phyloP scores from a whole-genome alignment of 768 basidiomycete species.

The Boletales sp. region DNA sequence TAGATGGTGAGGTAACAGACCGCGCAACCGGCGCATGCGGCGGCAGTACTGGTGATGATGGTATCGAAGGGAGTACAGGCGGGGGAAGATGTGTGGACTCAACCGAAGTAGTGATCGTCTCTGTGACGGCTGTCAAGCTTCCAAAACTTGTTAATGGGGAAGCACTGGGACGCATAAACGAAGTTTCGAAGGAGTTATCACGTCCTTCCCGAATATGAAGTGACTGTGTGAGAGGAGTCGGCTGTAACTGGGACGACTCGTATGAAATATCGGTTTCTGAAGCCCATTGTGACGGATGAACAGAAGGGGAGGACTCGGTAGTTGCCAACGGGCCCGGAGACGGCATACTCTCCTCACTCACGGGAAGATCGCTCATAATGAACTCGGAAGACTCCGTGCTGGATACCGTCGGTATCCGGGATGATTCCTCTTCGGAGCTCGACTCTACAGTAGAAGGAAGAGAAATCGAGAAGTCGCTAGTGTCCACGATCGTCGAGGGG shows the following conservation, averaged over 20 bases:
- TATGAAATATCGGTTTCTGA: constrained; percentile 65
- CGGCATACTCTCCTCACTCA: constrained; percentile 27
- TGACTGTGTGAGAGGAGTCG: constrained; percentile 62
- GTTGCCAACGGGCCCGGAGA: constrained; percentile 33
- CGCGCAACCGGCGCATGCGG: constrained; percentile 19
- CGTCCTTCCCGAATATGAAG: constrained; percentile 51
- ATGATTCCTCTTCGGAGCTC: constrained; percentile 29
- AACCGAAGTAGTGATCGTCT: constrained; percentile 27
- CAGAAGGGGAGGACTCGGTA: constrained; percentile 37
- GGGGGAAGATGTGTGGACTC: constrained; percentile 5
- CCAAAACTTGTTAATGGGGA: constrained; percentile 31
- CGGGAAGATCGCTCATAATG: constrained; percentile 23
- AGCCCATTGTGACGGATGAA: constrained; percentile 52
- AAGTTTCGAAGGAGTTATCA: constrained; percentile 72
- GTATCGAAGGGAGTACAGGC: neutral
- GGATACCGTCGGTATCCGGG: constrained; percentile 36
- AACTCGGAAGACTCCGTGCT: constrained; percentile 41
- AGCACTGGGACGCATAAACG: constrained; percentile 62
- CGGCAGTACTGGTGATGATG: neutral
- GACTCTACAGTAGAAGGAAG: constrained; percentile 31
- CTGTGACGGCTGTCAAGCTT: constrained; percentile 34
- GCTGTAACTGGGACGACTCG: constrained; percentile 70
- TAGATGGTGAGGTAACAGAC: constrained; percentile 31
- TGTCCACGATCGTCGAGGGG: constrained; percentile 17
- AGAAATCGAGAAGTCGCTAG: constrained; percentile 21